These are phyloP conservation scores for Aspergillus neotritici DNA, from an alignment of 2,329 filamentous ascomycete genomes.

Conservation along the genomic window DNA sequence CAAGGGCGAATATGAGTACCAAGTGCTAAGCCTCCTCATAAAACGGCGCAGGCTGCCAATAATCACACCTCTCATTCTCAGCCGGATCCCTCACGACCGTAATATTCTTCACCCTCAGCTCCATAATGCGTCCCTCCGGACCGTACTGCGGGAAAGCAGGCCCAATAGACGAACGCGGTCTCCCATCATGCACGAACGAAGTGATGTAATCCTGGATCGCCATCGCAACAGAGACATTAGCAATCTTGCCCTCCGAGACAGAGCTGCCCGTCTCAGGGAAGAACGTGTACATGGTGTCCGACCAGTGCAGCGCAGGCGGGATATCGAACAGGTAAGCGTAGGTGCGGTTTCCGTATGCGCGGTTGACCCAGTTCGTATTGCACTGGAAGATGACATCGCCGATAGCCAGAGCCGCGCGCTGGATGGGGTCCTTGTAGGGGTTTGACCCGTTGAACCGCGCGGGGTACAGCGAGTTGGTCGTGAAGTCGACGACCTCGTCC, in stretches of 20 bases:
- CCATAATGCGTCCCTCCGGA: slow-evolving; percentile 38
- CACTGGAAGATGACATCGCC: slow-evolving; percentile 46
- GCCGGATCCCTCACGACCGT: slow-evolving; percentile 41
- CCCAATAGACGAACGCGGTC: slow-evolving; percentile 30
- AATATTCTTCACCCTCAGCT: slow-evolving; percentile 41
- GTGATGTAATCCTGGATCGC: slow-evolving; percentile 36
- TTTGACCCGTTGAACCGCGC: slow-evolving; percentile 44
- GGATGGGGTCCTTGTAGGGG: slow-evolving; percentile 43
- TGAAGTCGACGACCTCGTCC: slow-evolving; percentile 34
- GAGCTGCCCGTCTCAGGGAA: slow-evolving; percentile 38
- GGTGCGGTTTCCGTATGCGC: slow-evolving; percentile 44
- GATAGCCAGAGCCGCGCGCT: slow-evolving; percentile 38
- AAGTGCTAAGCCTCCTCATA: too few relatives aligned
- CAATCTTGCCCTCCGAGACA: slow-evolving; percentile 25
- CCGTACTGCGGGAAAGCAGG: slow-evolving; percentile 47
- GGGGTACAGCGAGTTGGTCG: slow-evolving; percentile 49
- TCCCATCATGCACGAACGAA: slow-evolving; percentile 32
- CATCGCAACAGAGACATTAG: slow-evolving; percentile 27
- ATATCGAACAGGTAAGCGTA: slow-evolving; percentile 52
- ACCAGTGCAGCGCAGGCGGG: slow-evolving; percentile 49
- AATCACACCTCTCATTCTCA: slow-evolving; percentile 46
- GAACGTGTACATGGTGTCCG: slow-evolving; percentile 50
- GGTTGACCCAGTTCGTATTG: slow-evolving; percentile 50
- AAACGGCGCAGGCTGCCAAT: slow-evolving; percentile 46
- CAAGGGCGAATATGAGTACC: too few relatives aligned